phyloP scores from a whole-genome alignment of 257 asterid species.

The Solanum rostratum region DNA sequence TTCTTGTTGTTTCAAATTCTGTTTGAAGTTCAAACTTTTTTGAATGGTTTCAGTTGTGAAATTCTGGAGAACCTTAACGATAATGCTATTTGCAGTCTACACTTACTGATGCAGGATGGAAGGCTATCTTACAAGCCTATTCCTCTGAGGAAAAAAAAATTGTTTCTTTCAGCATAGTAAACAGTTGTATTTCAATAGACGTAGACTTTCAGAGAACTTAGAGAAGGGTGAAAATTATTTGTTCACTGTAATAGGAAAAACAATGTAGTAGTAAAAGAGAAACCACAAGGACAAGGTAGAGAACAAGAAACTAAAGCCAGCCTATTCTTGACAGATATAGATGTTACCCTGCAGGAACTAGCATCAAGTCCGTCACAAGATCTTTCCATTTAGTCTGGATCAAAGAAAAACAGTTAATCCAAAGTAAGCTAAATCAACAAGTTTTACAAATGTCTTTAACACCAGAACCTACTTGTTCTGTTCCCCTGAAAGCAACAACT shows the following conservation, averaged over 20 bases:
- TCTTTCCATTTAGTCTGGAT: slow-evolving; percentile 91
- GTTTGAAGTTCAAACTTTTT: neutral
- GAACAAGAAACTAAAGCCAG: neutral
- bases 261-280: neutral
- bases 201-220: neutral
- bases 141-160: neutral
- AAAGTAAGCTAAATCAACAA: neutral
- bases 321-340: neutral
- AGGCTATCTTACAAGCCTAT: neutral
- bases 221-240: neutral
- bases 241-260: neutral
- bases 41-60: neutral
- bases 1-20: neutral
- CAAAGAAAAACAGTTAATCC: slow-evolving; percentile 11
- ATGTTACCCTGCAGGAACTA: slow-evolving; percentile 87
- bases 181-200: neutral
- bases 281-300: neutral
- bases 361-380: slow-evolving; percentile 79
- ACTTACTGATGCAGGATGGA: neutral
- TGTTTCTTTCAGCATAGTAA: neutral
- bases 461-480: slow-evolving; percentile 71
- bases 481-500: slow-evolving; percentile 97
- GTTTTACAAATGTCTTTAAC: neutral
- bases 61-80: neutral
- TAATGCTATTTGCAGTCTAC: neutral